Conservation (phyloP, 1,284 basidiomycete species). For the Cutaneotrichosporon sp. region DNA sequence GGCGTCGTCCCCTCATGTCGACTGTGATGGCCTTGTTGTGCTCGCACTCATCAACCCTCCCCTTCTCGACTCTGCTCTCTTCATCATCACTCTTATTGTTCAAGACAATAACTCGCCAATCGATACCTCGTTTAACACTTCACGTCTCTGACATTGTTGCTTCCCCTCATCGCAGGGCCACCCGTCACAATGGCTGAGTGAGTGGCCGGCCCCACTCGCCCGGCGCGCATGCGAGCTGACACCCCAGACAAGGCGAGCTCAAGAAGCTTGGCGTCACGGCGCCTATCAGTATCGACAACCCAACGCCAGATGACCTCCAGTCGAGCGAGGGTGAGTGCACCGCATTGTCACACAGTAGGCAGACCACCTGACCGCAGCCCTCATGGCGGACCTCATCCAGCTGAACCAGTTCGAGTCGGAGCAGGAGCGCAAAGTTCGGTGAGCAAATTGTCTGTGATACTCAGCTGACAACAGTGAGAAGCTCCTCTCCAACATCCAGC, state of each 20-base stretch:
- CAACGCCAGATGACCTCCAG: slow-evolving; percentile 66
- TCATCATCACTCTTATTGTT: neutral
- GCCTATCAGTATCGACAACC: slow-evolving; percentile 79
- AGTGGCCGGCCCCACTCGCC: neutral
- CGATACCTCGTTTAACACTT: neutral
- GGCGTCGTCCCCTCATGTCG: neutral
- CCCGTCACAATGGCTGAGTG: slow-evolving; percentile 18
- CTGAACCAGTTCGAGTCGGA: slow-evolving; percentile 89
- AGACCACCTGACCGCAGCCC: slow-evolving; percentile 28
- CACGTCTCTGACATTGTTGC: neutral
- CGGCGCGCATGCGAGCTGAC: slow-evolving; percentile 9
- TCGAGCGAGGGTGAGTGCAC: slow-evolving; percentile 75
- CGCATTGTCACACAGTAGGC: neutral
- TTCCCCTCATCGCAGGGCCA: neutral
- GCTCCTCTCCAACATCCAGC: slow-evolving; percentile 85
- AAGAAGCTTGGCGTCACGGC: slow-evolving; percentile 65
- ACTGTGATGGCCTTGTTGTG: slow-evolving; percentile 4
- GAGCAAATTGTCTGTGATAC: slow-evolving; percentile 45
- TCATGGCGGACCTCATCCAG: slow-evolving; percentile 74
- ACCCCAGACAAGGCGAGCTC: slow-evolving; percentile 18
- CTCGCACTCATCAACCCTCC: neutral
- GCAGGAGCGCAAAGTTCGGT: slow-evolving; percentile 87
- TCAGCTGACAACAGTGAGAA: slow-evolving; percentile 67
- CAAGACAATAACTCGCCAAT: neutral
- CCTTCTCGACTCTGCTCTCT: neutral